These are phyloP conservation scores for Curvularia sp. DNA, from an alignment of 2,329 filamentous ascomycete species.

Conservation along the genomic window DNA sequence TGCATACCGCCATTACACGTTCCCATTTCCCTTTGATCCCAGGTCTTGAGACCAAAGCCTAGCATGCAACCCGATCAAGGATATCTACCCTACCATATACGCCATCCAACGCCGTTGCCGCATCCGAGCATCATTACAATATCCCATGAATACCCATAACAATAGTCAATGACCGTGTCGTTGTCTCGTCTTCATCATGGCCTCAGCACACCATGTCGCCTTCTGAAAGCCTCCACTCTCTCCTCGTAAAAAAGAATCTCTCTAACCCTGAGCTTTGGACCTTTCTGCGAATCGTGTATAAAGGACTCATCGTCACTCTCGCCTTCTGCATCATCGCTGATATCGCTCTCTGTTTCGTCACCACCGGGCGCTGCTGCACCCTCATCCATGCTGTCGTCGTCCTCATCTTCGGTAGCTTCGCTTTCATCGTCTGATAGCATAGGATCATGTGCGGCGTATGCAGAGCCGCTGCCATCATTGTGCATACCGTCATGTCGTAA, in stretches of 20 bases:
- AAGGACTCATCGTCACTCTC: constrained; percentile 61
- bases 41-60: constrained; percentile 7
- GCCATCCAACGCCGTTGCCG: constrained; percentile 17
- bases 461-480: constrained; percentile 31
- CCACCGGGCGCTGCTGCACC: constrained; percentile 59
- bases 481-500: constrained; percentile 42
- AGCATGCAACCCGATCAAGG: constrained; percentile 18
- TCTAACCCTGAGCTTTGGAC: constrained; percentile 66
- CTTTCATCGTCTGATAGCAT: constrained; percentile 49
- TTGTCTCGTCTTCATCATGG: constrained; percentile 21
- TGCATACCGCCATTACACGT: constrained; percentile 2
- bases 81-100: constrained; percentile 25
- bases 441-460: constrained; percentile 39
- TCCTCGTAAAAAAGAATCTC: constrained; percentile 88
- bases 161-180: constrained; percentile 10
- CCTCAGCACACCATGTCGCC: constrained; percentile 62
- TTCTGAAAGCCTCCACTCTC: constrained; percentile 77
- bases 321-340: constrained; percentile 48
- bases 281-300: constrained; percentile 58
- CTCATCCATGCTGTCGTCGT: constrained; percentile 59
- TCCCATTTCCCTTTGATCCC: constrained; percentile 1
- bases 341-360: constrained; percentile 44
- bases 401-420: constrained; percentile 53
- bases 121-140: constrained; percentile 11
- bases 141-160: constrained; percentile 11